Evolutionary conservation across 2,329 filamentous ascomycete species (phyloP).

Genomic region (Trichoderma koningii): DNA sequence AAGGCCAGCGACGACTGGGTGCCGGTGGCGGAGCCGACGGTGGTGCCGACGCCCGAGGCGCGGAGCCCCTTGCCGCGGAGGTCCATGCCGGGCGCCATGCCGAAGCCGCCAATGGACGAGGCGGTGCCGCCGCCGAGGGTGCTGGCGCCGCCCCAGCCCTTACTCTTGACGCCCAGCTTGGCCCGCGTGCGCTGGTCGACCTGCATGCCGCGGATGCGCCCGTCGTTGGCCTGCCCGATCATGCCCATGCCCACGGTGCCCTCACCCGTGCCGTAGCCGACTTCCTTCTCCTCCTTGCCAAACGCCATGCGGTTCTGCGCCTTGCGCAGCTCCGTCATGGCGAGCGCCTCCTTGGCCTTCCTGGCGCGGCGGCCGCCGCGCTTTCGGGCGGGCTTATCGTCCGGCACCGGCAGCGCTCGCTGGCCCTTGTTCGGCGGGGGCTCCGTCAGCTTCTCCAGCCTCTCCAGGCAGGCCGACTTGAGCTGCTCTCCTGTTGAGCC

Average conservation of each 20-base stretch:
- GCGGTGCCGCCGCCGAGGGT: constrained; percentile 67
- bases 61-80: constrained; percentile 79
- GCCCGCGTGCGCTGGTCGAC: constrained; percentile 92
- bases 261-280: constrained; percentile 86
- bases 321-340: constrained; percentile 95
- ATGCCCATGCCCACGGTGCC: constrained; percentile 87
- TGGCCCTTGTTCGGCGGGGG: constrained; percentile 86
- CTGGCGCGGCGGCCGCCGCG: constrained; percentile 85
- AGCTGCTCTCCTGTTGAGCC: constrained; percentile 82
- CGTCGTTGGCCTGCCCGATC: constrained; percentile 87
- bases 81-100: constrained; percentile 65
- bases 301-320: constrained; percentile 96
- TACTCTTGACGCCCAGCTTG: constrained; percentile 91
- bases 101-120: constrained; percentile 81
- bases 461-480: constrained; percentile 77
- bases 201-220: constrained; percentile 83
- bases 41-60: constrained; percentile 77
- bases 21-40: constrained; percentile 61
- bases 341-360: constrained; percentile 94
- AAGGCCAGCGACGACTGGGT: constrained; percentile 89
- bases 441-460: constrained; percentile 89
- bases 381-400: constrained; percentile 93
- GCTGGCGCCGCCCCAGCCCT: constrained; percentile 83
- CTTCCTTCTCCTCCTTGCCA: constrained; percentile 91
- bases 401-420: constrained; percentile 84